Base-by-base conservation (phyloP, 2,329 filamentous ascomycete genomes). In the Chalara sp. region DNA sequence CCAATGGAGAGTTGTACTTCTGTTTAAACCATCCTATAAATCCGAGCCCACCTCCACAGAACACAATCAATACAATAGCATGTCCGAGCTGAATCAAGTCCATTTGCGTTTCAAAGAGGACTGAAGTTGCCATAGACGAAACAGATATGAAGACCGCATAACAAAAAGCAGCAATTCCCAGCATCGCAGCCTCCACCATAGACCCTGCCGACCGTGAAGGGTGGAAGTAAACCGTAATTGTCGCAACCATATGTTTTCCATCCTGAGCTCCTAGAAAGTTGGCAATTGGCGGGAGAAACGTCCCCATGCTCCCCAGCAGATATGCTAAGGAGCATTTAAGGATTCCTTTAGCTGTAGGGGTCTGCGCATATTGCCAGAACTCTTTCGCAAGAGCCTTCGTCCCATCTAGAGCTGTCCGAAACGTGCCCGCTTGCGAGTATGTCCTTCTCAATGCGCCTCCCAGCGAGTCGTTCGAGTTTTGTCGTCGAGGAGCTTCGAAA, bases 211-310 rank as follows among this genome's bases (percentile, higher is more conserved):
- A 89, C 52, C 92, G 78, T 5, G 89, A 88, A 5, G 92, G 90
- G 66, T 96, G 90, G 63, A 96, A 97, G 64, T 96, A 97, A 8
- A 96, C 91, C 1, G 89, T 95, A 52, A 96, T 82, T 2, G 92
- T 96, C 32, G 90, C 90, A 47, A 96, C 89, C 63, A 96, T 84
- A 68, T 96, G 92, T 65, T 96, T 96, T 47, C 89, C 89, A 69
- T 96, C 91, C 63, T 90, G 86, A 56, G 84, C 55, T 77, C 92
- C 92, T 12, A 96, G 74, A 51, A 90, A 80, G 6, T 76, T 72
- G 12, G 89, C 84, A 50, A 96, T 75, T 3, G 79, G 77, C 2
- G 84, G 80, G 55, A 89, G 83, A 61, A 96, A 93, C 0, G 91
- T 96, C 35, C 85, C 89, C 67, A 95, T 73, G 59, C 88, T 95